phyloP scores from a whole-genome alignment of 2,329 filamentous ascomycete genomes.

The Phialophora chinensis region DNA sequence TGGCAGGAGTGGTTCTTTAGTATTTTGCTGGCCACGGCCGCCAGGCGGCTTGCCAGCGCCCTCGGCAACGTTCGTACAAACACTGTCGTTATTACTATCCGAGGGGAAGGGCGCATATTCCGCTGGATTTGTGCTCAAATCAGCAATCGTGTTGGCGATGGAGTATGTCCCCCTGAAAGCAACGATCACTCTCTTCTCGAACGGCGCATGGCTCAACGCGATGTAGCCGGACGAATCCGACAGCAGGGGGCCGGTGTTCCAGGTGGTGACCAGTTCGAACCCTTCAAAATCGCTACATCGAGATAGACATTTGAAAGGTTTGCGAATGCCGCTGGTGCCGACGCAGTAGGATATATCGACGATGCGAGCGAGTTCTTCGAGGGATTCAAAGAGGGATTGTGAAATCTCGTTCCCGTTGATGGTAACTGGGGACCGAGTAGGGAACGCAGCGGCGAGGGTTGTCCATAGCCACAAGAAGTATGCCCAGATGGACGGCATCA shows the following conservation, averaged over 20 bases:
- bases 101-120: constrained; percentile 85
- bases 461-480: constrained; percentile 22
- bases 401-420: constrained; percentile 54
- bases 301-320: constrained; percentile 83
- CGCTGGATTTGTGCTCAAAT: constrained; percentile 87
- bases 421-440: constrained; percentile 16
- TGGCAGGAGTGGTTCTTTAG: constrained; percentile 29
- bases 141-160: constrained; percentile 85
- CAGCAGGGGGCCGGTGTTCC: constrained; percentile 86
- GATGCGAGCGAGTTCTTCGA: constrained; percentile 86
- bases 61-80: constrained; percentile 29
- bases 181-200: constrained; percentile 71
- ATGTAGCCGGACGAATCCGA: constrained; percentile 94
- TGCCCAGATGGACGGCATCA: constrained; percentile 19
- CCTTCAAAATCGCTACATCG: constrained; percentile 82
- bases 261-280: constrained; percentile 80
- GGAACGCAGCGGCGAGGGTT: constrained; percentile 24
- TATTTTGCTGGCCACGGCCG: constrained; percentile 13
- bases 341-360: constrained; percentile 97
- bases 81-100: constrained; percentile 46
- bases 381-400: constrained; percentile 71
- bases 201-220: constrained; percentile 75
- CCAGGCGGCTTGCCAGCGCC: background rate
- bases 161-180: constrained; percentile 96
- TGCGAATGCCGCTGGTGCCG: constrained; percentile 77